Evolutionary conservation across 768 basidiomycete genomes (phyloP), one percentile per base, ranked within the genome.

Genomic region (Cyclocybe cylindracea): DNA sequence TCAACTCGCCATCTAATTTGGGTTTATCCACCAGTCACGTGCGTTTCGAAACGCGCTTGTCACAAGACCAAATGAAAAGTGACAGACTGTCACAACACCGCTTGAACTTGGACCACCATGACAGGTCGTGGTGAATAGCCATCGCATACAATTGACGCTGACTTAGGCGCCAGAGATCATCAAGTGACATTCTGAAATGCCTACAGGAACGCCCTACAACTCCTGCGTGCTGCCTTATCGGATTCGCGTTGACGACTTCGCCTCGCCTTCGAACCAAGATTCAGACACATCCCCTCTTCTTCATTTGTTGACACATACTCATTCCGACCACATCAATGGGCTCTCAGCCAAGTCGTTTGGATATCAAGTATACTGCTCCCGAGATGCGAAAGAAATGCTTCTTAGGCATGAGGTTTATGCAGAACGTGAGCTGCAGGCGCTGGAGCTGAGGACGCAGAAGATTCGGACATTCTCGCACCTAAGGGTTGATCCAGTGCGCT

Each of bases 161-260:
- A 24, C 24, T 3, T 5, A 24, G 24, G 5, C 5, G 24, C 24
- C 24, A 24, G 24, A 24, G 24, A 3, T 5, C 24, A 5, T 33
- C 11, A 4, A 33, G 14, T 10, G 10, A 4, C 13, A 35, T 35
- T 34, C n/a, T 46, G n/a, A 19, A 45, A 92, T 92, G 90, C 91
- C 91, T 29, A 72, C 75, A 34, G 88, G 89, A 59, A 83, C 91
- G 0, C 89, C 89, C 2, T 89, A 84, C 68, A 76, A 87, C 64
- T 86, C 89, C 1, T 87, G 91, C 62, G 73, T 88, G 4, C 78
- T 76, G 5, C 90, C 92, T 4, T 97, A 94, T 78, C 69, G 57
- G 35, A 94, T 98, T 44, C 86, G 92, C 1, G 86, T 98, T 29
- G 95, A 98, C 64, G 82, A 85, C 54, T 98, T 98, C 67, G 74